Evolutionary conservation across 176 grass and related monocot genomes (phyloP).

Genomic region (Carex myosuroides): DNA sequence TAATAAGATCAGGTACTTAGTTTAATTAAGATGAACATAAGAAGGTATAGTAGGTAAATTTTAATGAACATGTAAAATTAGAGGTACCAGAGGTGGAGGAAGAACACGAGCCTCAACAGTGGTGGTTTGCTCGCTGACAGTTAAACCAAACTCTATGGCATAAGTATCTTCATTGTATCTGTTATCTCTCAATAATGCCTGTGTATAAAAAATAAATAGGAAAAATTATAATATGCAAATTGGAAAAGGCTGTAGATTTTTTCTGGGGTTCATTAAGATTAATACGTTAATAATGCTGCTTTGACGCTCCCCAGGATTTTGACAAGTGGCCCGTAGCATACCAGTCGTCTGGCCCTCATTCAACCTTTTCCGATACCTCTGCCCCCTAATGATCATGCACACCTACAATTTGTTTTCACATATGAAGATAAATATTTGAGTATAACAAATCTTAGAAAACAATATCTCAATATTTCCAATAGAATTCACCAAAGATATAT

Average conservation of each 20-base stretch:
- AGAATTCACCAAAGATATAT: not conserved
- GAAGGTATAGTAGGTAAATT: not conserved
- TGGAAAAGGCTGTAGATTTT: not conserved
- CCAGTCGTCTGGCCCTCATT: constrained; percentile 22
- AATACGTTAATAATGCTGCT: constrained; percentile 29
- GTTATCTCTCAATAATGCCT: constrained; percentile 36
- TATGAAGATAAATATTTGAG: not conserved
- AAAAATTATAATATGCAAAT: not conserved
- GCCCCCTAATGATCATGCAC: constrained; percentile 29
- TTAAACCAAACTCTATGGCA: constrained; percentile 66
- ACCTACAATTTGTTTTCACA: not conserved
- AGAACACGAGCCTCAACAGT: constrained; percentile 1
- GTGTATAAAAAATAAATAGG: not conserved
- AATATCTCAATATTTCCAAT: not conserved
- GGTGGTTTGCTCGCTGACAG: not conserved
- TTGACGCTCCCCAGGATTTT: constrained; percentile 26
- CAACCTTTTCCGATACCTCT: constrained; percentile 54
- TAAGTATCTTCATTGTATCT: constrained; percentile 34
- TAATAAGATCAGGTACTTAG: not conserved
- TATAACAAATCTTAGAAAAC: not conserved
- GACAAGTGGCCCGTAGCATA: constrained; percentile 31
- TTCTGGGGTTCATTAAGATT: not conserved
- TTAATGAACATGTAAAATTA: not conserved
- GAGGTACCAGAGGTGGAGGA: not conserved
- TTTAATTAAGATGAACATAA: not conserved